These are phyloP conservation scores for Canavalia gladiata DNA, from an alignment of 306 rosid species.

Conservation along the genomic window DNA sequence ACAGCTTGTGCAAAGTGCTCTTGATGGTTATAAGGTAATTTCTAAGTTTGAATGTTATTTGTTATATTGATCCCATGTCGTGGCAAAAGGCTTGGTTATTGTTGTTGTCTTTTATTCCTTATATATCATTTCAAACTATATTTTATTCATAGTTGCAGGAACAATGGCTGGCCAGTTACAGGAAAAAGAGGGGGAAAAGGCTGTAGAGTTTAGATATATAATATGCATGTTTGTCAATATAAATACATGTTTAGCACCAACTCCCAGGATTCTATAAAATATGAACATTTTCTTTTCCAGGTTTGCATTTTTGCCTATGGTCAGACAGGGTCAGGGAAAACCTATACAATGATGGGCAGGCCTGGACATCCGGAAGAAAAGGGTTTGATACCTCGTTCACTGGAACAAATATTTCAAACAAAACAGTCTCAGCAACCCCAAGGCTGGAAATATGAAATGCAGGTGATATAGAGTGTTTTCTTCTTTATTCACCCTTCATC, in stretches of 20 bases:
- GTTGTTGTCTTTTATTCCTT: conserved; percentile 19
- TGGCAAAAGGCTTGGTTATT: too few species aligned
- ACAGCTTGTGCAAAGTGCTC: conserved; percentile 99
- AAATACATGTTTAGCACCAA: conserved; percentile 5
- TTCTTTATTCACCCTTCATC: not conserved
- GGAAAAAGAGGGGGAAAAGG: not conserved
- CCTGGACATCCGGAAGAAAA: conserved; percentile 81
- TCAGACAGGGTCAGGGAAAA: conserved; percentile 99
- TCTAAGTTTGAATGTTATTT: conserved; percentile 24
- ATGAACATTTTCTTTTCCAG: conserved; percentile 62
- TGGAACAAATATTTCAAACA: conserved; percentile 93
- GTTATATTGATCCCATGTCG: not conserved
- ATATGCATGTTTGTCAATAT: conserved; percentile 18
- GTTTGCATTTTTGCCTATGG: conserved; percentile 99
- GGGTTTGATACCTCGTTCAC: conserved; percentile 92
- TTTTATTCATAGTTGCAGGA: conserved; percentile 19
- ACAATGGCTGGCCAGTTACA: not conserved
- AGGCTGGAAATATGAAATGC: conserved; percentile 99
- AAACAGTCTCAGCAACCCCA: conserved; percentile 79
- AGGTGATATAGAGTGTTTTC: conserved; percentile 63
- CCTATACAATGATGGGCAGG: conserved; percentile 98
- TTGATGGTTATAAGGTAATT: conserved; percentile 97
- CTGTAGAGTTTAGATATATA: not conserved
- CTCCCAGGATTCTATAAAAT: conserved; percentile 10
- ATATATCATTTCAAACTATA: conserved; percentile 29